These are phyloP conservation scores for Colletotrichum cuscutae DNA, from an alignment of 2,329 filamentous ascomycete genomes.

Conservation along the genomic window DNA sequence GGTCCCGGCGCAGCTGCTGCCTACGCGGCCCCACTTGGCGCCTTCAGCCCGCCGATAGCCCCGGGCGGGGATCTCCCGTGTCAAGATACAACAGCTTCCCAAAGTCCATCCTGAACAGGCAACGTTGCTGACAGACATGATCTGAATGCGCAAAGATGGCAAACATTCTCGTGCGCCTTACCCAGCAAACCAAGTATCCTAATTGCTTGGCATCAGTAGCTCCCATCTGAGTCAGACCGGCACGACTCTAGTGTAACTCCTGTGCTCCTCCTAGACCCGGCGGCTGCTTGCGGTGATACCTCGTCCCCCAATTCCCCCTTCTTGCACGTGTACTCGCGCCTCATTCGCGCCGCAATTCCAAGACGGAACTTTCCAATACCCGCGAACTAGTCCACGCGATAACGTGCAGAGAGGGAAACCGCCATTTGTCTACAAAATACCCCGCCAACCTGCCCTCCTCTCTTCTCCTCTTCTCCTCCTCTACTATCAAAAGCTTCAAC, in stretches of 20 bases:
- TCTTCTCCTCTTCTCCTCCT: not conserved
- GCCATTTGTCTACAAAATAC: conserved; percentile 14
- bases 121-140: not conserved
- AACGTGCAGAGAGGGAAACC: not conserved
- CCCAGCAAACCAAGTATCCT: not conserved
- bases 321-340: conserved; percentile 14
- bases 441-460: not conserved
- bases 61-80: not conserved
- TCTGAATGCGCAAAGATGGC: not conserved
- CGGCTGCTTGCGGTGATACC: not conserved
- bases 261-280: not conserved
- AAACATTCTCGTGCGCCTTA: not conserved
- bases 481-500: not conserved
- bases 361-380: not conserved
- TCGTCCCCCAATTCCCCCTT: not conserved
- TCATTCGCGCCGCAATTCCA: conserved; percentile 5
- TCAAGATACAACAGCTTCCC: not conserved
- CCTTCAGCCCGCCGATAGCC: not conserved
- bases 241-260: not conserved
- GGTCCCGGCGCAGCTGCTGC: conserved; percentile 11
- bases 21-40: conserved; percentile 13
- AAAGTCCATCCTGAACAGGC: not conserved
- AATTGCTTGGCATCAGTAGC: too few relatives aligned
- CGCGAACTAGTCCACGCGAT: not conserved
- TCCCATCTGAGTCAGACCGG: not conserved